Evolutionary conservation across 1,139 yeast species (phyloP).

Genomic region (Zhuliangozyma blackwelliae): DNA sequence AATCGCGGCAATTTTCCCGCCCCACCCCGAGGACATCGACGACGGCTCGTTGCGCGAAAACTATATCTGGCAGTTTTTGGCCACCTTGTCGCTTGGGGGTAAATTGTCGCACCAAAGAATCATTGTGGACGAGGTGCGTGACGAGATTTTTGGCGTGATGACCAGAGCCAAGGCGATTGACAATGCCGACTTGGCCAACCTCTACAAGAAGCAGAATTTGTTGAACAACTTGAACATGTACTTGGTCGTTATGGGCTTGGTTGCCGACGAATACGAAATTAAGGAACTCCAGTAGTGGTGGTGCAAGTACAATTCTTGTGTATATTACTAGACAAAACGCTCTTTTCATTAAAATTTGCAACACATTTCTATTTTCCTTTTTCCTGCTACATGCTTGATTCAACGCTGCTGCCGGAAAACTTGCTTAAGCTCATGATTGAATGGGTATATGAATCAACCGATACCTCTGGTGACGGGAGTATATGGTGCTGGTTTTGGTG

Average conservation of each 20-base stretch:
- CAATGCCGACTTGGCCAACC: slow-evolving; percentile 49
- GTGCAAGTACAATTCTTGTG: too few relatives aligned
- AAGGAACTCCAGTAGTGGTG: slow-evolving; percentile 40
- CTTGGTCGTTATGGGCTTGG: slow-evolving; percentile 93
- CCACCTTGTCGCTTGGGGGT: slow-evolving; percentile 90
- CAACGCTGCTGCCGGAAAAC: too few relatives aligned
- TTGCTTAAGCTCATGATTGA: too few relatives aligned
- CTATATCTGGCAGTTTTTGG: slow-evolving; percentile 96
- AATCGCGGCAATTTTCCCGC: slow-evolving; percentile 79
- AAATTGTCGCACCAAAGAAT: slow-evolving; percentile 90
- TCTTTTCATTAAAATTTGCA: too few relatives aligned
- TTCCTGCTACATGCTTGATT: too few relatives aligned
- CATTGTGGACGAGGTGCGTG: slow-evolving; percentile 91
- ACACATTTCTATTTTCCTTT: too few relatives aligned
- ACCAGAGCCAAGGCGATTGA: slow-evolving; percentile 70
- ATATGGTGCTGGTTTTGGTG: too few relatives aligned
- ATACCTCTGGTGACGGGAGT: too few relatives aligned
- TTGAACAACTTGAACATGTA: slow-evolving; percentile 84
- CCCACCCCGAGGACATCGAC: slow-evolving; percentile 47
- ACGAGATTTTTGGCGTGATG: slow-evolving; percentile 88
- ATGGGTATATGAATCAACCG: too few relatives aligned
- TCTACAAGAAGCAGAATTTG: slow-evolving; percentile 58
- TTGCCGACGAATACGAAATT: slow-evolving; percentile 70
- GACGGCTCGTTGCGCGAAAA: slow-evolving; percentile 61
- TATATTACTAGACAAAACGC: too few relatives aligned